phyloP scores from a whole-genome alignment of 345 rosid species.

The Pistacia integerrima region DNA sequence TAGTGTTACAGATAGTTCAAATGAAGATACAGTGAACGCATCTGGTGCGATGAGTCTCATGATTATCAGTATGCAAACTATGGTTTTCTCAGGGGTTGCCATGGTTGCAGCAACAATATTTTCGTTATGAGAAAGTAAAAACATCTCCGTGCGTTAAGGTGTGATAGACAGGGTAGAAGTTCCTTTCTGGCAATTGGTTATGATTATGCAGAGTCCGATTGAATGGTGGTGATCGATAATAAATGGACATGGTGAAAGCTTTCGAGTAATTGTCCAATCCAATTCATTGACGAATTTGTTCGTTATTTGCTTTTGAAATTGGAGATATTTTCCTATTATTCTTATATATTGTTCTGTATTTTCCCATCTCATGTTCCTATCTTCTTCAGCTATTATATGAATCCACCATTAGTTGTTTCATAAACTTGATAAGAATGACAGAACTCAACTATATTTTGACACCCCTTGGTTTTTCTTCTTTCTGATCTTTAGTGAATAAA shows the following conservation, averaged over 20 bases:
- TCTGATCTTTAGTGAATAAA: no score
- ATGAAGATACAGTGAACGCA: not conserved
- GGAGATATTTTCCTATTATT: no score
- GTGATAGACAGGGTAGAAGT: not conserved
- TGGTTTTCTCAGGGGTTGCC: conserved; percentile 4
- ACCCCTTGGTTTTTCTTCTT: no score
- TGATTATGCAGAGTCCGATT: conserved; percentile 17
- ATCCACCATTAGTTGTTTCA: no score
- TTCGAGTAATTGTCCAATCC: conserved; percentile 13
- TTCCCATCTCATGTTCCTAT: no score
- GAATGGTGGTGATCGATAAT: not conserved
- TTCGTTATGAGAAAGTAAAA: conserved; percentile 13
- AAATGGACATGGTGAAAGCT: conserved; percentile 8
- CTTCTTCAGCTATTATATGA: no score
- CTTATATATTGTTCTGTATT: no score
- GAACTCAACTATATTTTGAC: no score
- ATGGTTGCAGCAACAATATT: conserved; percentile 13
- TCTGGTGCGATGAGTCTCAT: not conserved
- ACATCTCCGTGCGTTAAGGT: not conserved
- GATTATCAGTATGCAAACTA: not conserved
- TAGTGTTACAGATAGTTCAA: conserved; percentile 7
- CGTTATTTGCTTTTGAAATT: not conserved
- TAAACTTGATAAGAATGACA: no score
- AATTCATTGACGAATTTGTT: not conserved
- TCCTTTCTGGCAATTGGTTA: not conserved